Conservation (phyloP, 2,329 filamentous ascomycete species). For the Botrytis pseudocinerea region DNA sequence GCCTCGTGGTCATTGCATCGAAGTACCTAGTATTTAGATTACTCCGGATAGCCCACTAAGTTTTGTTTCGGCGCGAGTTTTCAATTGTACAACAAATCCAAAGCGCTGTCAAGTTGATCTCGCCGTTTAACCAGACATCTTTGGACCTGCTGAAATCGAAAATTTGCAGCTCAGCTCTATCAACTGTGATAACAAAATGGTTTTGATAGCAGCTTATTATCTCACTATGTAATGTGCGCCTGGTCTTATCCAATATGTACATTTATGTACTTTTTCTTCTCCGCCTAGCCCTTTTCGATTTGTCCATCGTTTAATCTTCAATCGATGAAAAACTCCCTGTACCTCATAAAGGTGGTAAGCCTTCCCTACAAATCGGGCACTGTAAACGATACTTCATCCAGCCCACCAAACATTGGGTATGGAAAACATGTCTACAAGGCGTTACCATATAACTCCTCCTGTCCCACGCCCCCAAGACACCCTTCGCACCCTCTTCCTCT, state of each 20-base stretch:
- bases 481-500: conserved; percentile 47
- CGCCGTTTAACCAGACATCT: background rate
- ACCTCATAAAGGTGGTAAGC: conserved; percentile 76
- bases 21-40: background rate
- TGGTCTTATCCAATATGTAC: background rate
- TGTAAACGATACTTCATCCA: conserved; percentile 95
- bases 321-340: background rate
- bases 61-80: background rate
- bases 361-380: conserved; percentile 93
- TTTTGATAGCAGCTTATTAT: background rate
- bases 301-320: background rate
- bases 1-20: background rate
- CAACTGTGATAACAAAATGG: background rate
- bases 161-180: background rate
- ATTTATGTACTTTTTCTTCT: background rate
- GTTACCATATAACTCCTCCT: conserved; percentile 94
- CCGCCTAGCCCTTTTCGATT: background rate
- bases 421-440: conserved; percentile 94
- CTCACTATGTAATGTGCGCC: too few relatives aligned
- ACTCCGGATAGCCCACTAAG: background rate
- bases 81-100: background rate
- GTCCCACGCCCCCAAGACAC: conserved; percentile 70
- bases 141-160: background rate
- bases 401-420: conserved; percentile 85
- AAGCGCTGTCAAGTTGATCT: background rate